Evolutionary conservation across 1,139 yeast genomes (phyloP), one percentile per base, ranked within the genome.

Genomic region (Suhomyces kunorum): DNA sequence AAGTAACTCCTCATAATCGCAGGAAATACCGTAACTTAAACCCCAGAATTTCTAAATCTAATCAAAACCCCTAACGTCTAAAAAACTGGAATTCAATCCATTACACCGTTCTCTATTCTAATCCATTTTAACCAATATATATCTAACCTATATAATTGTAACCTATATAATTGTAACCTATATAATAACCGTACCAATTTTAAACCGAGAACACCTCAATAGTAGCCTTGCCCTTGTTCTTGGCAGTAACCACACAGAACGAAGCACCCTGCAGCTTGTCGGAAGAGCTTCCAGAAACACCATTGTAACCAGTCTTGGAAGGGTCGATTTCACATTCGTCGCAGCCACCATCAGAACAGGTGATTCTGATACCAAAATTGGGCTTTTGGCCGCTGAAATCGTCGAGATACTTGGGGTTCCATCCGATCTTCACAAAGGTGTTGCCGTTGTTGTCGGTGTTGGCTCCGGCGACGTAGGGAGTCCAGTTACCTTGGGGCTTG

Each of bases 391-490:
- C 62, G 44, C 68, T 64, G 66, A 81, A 84, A 38, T 69, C 74
- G 50, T 83, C 90, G 49, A 86, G 61, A 63, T 86, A 85, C 48
- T 84, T 78, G 15, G 96, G 96, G 64, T 88, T 88, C 94, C 95
- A 87, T 37, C 94, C 96, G 58, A 88, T 78, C 66, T 86, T 88
- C 50, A 85, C 85, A 61, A 53, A 87, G 3, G 96, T 87, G 60
- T 79, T 77, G 22, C 87, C 85, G 41, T 58, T 62, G 42, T 61
- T 62, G 60, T 86, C 95, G 66, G 78, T 78, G 68, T 87, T 87
- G 50, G 90, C 88, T 49, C 96, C 96, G 13, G 94, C 95, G 46
- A 88, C 95, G 54, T 86, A 88, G 18, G 96, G 96, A 18, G 95
- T 68, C 96, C 96, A 88, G 74, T 88, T 87, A 45, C 96, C 96